Percentiles rank a stretch among this genome's conserved stretches.
phyloP scores from a whole-genome alignment of 176 grass and related monocot genomes.

The Paspalum vaginatum region DNA sequence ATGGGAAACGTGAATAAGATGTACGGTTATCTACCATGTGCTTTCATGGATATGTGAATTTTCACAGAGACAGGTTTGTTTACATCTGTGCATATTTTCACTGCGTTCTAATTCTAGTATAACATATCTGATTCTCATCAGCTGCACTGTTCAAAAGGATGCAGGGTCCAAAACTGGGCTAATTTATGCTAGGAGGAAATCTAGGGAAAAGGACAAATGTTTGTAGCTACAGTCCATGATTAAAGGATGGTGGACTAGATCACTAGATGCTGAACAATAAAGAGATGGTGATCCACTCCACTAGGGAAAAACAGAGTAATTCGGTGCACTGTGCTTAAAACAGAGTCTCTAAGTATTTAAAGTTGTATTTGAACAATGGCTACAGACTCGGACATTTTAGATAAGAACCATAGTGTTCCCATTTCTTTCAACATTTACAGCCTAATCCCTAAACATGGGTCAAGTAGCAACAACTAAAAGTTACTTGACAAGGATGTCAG shows the following conservation, averaged over 20 bases:
- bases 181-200: neutral
- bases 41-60: neutral
- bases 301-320: neutral
- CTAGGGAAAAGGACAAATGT: neutral
- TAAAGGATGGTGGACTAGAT: neutral
- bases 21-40: neutral
- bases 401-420: neutral
- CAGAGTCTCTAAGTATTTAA: neutral
- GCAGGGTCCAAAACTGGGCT: neutral
- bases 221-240: constrained; percentile 3
- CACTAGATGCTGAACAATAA: neutral
- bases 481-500: constrained; percentile 9
- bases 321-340: neutral
- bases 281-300: neutral
- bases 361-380: constrained; percentile 14
- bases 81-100: neutral
- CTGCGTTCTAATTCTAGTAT: neutral
- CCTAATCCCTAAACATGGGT: neutral
- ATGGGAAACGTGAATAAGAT: constrained; percentile 21
- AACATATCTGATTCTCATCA: neutral
- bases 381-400: neutral
- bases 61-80: neutral
- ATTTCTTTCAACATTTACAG: constrained; percentile 10
- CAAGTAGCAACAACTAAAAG: neutral
- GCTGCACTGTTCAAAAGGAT: neutral